A percentile compares a stretch with the other conserved stretches of the same genome.
phyloP scores from a whole-genome alignment of 768 basidiomycete species.

The Leccinum fibrillosum region DNA sequence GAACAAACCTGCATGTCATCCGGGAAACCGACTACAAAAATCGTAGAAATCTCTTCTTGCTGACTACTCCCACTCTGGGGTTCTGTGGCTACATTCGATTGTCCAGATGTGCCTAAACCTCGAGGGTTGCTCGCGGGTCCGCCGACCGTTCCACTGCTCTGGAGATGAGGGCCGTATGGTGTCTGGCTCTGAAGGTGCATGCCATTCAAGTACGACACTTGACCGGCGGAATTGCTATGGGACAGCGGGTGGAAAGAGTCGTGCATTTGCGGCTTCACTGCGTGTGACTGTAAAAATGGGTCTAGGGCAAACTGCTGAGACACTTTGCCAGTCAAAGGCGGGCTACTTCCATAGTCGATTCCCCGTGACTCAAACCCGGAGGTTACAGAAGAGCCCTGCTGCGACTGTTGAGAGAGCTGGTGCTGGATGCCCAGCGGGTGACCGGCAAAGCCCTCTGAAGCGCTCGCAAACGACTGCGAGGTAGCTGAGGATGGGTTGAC shows the following conservation, averaged over 20 bases:
- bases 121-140: constrained; percentile 17
- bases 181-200: constrained; percentile 67
- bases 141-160: constrained; percentile 37
- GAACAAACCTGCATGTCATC: constrained; percentile 93
- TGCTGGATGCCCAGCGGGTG: constrained; percentile 32
- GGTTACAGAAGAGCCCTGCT: constrained; percentile 25
- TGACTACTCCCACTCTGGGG: constrained; percentile 25
- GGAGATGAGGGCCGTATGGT: constrained; percentile 69
- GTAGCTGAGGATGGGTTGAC: constrained; percentile 24
- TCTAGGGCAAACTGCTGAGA: constrained; percentile 33
- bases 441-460: constrained; percentile 24
- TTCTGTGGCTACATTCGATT: constrained; percentile 25
- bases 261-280: constrained; percentile 30
- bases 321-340: constrained; percentile 23
- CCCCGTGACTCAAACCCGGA: constrained; percentile 26
- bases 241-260: constrained; percentile 33
- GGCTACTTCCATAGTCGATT: constrained; percentile 33
- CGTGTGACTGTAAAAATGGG: constrained; percentile 33
- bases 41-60: constrained; percentile 91
- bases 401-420: constrained; percentile 35
- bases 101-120: constrained; percentile 29
- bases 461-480: constrained; percentile 24
- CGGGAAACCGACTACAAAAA: constrained; percentile 98
- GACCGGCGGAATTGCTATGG: constrained; percentile 30
- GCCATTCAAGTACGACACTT: constrained; percentile 36